Base-by-base conservation (phyloP, 2,329 filamentous ascomycete genomes). In the Ophiocordyceps camponoti-leonardi region DNA sequence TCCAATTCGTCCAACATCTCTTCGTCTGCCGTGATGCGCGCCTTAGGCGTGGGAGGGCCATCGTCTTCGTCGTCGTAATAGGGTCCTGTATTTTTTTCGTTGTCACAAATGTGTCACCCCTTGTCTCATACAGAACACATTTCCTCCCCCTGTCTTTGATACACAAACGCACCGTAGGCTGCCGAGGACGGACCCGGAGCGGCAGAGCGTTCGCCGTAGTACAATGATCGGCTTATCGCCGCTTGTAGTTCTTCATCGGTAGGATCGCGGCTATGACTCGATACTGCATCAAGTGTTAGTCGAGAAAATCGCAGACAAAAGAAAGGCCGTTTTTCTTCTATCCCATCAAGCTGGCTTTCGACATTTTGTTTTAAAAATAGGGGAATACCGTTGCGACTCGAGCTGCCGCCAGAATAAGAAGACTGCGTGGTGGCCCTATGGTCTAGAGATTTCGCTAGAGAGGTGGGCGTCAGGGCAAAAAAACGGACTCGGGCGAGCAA, bases 1-100 rank as follows among this genome's bases (percentile, higher is more conserved):
- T 67, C 63, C 12, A 67, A 48, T 2, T 54, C 51, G 23, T 60
- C 57, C 16, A 46, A 12, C 8, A 44, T 19, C 18, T 48, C 47
- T 20, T 46, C 50, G 11, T 48, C 47, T 23, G 44, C 48, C 6
- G 45, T 45, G 14, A 47, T 43, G 33, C 43, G 46, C 16, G 46
- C 43, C 37, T 44, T 57, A 35, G 54, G 51, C 8, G 52, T 56
- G 23, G 50, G 44, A 19, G 52, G 50, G 3, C 51, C 52, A 26
- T 57, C 53, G 18, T 58, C 54, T 12, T 60, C 57, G 3, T 57
- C 54, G 6, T 55, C 52, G 13, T 53, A 50, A 33, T 52, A 51
- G 14, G 41, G 42, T n/a, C 42, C 50, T 52, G 12, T 31, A 10
- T 28, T 8, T 28, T 35, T 37, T 39, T 22, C 5, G 11, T n/a